Conservation (phyloP, 345 rosid species). For the thale cress (Arabidopsis thaliana) region DNA sequence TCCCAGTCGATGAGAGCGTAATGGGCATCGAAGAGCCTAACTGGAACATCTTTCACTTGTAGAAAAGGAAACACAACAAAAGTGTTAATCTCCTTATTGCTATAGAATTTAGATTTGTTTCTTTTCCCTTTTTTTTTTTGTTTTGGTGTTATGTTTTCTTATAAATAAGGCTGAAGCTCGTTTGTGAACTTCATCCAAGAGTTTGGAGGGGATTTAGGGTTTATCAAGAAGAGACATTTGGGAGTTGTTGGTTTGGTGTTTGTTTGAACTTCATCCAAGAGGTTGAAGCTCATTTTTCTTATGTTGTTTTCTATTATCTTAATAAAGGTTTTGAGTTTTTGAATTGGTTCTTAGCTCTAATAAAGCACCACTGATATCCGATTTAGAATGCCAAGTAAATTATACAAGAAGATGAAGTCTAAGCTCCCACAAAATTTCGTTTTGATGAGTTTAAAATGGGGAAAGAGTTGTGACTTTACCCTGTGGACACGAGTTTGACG, state of each 20-base stretch:
- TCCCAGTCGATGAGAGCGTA: background rate
- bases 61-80: too few relatives aligned
- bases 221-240: background rate
- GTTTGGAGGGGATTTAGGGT: background rate
- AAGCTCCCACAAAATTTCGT: background rate
- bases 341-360: background rate
- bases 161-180: too few relatives aligned
- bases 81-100: too few relatives aligned
- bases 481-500: background rate
- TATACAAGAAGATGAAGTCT: background rate
- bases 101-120: too few relatives aligned
- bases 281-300: too few relatives aligned
- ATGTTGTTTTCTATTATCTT: background rate
- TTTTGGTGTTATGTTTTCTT: too few relatives aligned
- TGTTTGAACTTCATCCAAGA: too few relatives aligned
- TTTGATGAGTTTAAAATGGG: too few relatives aligned
- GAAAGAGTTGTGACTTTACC: too few relatives aligned
- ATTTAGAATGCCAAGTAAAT: background rate
- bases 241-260: too few relatives aligned
- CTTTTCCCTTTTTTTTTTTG: too few relatives aligned
- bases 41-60: background rate
- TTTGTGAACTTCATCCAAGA: background rate
- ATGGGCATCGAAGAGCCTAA: background rate
- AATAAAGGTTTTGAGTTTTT: constrained; percentile 1
- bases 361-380: too few relatives aligned